Evolutionary conservation across 257 asterid species (phyloP).

Genomic region (Phtheirospermum japonicum): DNA sequence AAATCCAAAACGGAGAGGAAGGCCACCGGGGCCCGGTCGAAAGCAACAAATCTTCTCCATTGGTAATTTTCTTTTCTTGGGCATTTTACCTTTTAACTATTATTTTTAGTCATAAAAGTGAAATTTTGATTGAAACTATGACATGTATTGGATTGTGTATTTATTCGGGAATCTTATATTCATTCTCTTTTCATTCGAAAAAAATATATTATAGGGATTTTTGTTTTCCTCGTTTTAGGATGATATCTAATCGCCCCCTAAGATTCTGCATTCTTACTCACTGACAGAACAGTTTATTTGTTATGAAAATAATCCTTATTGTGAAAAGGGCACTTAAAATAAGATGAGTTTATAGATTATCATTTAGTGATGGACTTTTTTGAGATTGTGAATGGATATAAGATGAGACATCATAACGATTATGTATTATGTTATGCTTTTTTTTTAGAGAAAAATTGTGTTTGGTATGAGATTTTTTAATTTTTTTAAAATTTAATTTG

Average conservation of each 20-base stretch:
- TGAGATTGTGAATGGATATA: too few species aligned
- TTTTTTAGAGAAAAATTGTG: too few species aligned
- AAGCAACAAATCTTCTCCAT: slow-evolving; percentile 42
- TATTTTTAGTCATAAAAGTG: slow-evolving; percentile 4
- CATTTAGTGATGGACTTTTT: not conserved
- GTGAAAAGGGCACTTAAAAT: not conserved
- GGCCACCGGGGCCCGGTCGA: slow-evolving; percentile 62
- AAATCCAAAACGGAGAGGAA: slow-evolving; percentile 52
- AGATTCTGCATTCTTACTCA: slow-evolving; percentile 7
- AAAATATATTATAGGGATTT: too few species aligned
- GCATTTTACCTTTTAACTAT: too few species aligned
- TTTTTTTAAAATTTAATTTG: too few species aligned
- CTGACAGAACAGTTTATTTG: not conserved
- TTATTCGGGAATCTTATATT: slow-evolving; percentile 6
- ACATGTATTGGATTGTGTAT: not conserved
- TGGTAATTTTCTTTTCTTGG: slow-evolving; percentile 52
- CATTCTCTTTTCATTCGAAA: not conserved
- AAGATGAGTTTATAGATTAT: not conserved
- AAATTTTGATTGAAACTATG: slow-evolving; percentile 10
- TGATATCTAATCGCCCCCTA: too few species aligned
- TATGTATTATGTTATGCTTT: too few species aligned
- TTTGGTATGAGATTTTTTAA: too few species aligned
- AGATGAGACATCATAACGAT: too few species aligned
- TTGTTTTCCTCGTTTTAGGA: too few species aligned
- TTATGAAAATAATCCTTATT: not conserved